phyloP scores from a whole-genome alignment of 2,329 filamentous ascomycete species.

The Xylaria sp. region DNA sequence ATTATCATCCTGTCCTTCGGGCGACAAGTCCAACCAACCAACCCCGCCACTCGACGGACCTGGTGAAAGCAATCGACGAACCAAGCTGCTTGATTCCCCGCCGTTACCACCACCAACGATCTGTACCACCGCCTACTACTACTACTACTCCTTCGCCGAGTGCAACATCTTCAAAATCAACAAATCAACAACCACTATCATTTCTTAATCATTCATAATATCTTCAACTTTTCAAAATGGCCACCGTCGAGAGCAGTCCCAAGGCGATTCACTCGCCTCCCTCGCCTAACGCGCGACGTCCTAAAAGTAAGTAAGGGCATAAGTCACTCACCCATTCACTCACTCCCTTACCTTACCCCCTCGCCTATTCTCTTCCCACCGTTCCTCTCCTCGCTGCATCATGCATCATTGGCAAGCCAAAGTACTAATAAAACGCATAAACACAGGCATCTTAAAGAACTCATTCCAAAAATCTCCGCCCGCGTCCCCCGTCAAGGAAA shows the following conservation, averaged over 20 bases:
- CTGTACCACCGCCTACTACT: too few relatives aligned
- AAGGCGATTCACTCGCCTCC: slow-evolving; percentile 34
- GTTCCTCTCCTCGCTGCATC: not conserved
- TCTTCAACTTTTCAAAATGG: slow-evolving; percentile 32
- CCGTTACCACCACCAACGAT: too few relatives aligned
- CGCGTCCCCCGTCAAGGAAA: slow-evolving; percentile 55
- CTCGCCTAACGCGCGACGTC: slow-evolving; percentile 35
- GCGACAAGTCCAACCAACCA: not conserved
- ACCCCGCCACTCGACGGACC: not conserved
- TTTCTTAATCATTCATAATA: too few relatives aligned
- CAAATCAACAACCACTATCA: not conserved
- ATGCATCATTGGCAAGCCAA: not conserved
- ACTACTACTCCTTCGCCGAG: too few relatives aligned
- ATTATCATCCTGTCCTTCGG: not conserved
- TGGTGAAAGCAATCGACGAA: not conserved
- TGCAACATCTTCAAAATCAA: not conserved
- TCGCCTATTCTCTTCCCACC: too few relatives aligned
- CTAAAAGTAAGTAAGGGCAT: slow-evolving; percentile 35
- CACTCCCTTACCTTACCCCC: too few relatives aligned
- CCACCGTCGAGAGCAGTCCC: slow-evolving; percentile 38
- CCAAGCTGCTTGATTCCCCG: not conserved
- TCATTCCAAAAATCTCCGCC: slow-evolving; percentile 69
- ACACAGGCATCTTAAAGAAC: slow-evolving; percentile 90
- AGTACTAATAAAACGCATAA: not conserved
- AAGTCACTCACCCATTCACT: not conserved